Percentiles rank a stretch among this genome's conserved stretches.
phyloP scores from a whole-genome alignment of 2,329 filamentous ascomycete species.

The Simplicillium sp. region DNA sequence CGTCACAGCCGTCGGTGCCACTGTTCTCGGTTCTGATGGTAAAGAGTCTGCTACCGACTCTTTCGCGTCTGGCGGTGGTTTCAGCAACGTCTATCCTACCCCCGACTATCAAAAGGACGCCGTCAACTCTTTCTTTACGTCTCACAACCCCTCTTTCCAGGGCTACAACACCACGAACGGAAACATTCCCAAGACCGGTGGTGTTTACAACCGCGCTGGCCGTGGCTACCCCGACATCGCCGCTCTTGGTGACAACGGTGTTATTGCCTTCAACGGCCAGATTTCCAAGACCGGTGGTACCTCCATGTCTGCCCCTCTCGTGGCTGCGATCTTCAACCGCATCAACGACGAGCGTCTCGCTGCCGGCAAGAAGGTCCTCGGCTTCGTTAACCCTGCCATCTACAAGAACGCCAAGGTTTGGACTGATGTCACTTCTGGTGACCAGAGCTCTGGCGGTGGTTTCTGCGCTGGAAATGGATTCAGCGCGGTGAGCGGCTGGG shows the following conservation, averaged over 20 bases:
- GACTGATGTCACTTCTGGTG: constrained; percentile 4
- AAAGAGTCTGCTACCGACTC: constrained; percentile 31
- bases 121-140: constrained; percentile 24
- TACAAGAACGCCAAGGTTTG: constrained; percentile 6
- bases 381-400: constrained; percentile 16
- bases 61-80: constrained; percentile 18
- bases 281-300: constrained; percentile 5
- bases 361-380: constrained; percentile 24
- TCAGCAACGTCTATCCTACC: constrained; percentile 32
- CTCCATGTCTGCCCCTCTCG: constrained; percentile 8
- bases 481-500: constrained; percentile 6
- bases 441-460: constrained; percentile 3
- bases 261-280: constrained; percentile 23
- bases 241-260: constrained; percentile 34
- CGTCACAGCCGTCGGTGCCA: constrained; percentile 40
- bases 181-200: constrained; percentile 24
- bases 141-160: constrained; percentile 25
- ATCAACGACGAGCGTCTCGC: constrained; percentile 10
- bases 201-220: constrained; percentile 27
- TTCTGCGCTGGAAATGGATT: constrained; percentile 1
- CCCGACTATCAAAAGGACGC: constrained; percentile 35
- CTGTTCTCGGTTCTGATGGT: constrained; percentile 30
- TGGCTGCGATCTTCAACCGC: constrained; percentile 8
- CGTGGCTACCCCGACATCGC: constrained; percentile 28
- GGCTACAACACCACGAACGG: constrained; percentile 17